Conservation (phyloP, 1,284 basidiomycete genomes). For the Cryptococcus sp. region DNA sequence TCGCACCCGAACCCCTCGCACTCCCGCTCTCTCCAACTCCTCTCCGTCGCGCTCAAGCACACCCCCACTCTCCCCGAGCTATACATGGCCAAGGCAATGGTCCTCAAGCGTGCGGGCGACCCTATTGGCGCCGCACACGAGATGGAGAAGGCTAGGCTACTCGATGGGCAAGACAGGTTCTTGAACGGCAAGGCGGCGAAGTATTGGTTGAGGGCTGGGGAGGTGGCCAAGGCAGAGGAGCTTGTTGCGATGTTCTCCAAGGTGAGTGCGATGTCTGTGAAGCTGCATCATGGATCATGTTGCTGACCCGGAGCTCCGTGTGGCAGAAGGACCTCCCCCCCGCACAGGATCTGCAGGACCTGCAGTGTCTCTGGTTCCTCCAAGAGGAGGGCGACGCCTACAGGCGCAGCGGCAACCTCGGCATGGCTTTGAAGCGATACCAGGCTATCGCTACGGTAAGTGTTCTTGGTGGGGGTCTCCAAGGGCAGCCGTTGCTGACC, state of each 20-base stretch:
- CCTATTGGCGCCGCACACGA: conserved; percentile 66
- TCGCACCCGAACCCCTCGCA: conserved; percentile 52
- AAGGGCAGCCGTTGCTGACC: neutral
- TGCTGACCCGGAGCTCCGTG: neutral
- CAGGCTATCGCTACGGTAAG: conserved; percentile 68
- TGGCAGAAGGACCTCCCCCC: conserved; percentile 76
- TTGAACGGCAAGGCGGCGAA: conserved; percentile 93
- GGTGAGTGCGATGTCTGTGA: conserved; percentile 50
- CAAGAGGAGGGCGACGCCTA: conserved; percentile 77
- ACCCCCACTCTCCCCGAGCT: conserved; percentile 94
- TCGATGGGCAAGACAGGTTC: conserved; percentile 95
- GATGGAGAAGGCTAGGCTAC: conserved; percentile 75
- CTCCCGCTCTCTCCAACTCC: conserved; percentile 61
- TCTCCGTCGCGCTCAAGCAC: conserved; percentile 68
- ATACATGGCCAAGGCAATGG: conserved; percentile 75
- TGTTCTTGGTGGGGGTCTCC: neutral
- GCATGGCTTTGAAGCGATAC: conserved; percentile 83
- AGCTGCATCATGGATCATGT: neutral
- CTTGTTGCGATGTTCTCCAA: conserved; percentile 84
- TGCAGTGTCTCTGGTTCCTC: conserved; percentile 91
- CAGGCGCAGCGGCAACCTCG: conserved; percentile 63
- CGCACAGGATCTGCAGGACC: conserved; percentile 81
- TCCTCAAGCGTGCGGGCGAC: conserved; percentile 85
- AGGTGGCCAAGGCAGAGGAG: conserved; percentile 68
- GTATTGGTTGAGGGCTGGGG: conserved; percentile 78